Base-by-base conservation (phyloP, 805 yeast species). In the Saccharomycopsis oosterbeekiorum region DNA sequence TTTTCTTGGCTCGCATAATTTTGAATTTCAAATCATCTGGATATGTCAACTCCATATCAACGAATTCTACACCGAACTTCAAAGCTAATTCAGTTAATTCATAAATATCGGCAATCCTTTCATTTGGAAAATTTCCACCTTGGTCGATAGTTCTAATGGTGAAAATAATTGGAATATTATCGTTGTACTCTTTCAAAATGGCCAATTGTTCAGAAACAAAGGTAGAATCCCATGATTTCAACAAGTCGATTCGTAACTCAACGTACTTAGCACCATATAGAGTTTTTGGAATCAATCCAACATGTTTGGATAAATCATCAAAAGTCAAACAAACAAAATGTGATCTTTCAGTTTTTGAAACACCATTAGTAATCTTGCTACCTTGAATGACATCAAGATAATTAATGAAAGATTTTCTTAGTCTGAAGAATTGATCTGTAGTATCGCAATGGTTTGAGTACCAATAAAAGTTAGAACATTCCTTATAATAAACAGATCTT, bases 51-150 rank as follows among this genome's bases (percentile, higher is more conserved):
- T 91, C 96, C 59, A 93, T 73, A 67, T 92, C 97, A 67, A 92
- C 80, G 69, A 76, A 91, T 64, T 86, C 93, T 63, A 90, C 84
- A 58, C 96, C 97, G 63, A 86, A 74, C 70, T 83, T 86, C 70
- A 87, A 78, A 1, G 91, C 97, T 61, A 86, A 74, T 42, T 71
- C 68, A 59, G 82, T 76, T 62, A 91, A 78, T 15, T 73, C 70
- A 63, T 76, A 79, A 61, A 89, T 79, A 21, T 73, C 68, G 4
- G 71, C 78, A 34, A 69, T 67, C 14, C 81, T 83, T 9, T 75
- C 75, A 68, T 88, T 89, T 1, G 88, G 87, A 74, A 89, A 88
- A 53, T 76, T 71, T 26, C 97, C 97, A 57, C 97, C 97, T 74
- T 91, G 97, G 2, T 84, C 75, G 65, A 75, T 69, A 0, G 96